Conservation (phyloP, 2,329 filamentous ascomycete genomes). For the Epicoccum sorghinum region DNA sequence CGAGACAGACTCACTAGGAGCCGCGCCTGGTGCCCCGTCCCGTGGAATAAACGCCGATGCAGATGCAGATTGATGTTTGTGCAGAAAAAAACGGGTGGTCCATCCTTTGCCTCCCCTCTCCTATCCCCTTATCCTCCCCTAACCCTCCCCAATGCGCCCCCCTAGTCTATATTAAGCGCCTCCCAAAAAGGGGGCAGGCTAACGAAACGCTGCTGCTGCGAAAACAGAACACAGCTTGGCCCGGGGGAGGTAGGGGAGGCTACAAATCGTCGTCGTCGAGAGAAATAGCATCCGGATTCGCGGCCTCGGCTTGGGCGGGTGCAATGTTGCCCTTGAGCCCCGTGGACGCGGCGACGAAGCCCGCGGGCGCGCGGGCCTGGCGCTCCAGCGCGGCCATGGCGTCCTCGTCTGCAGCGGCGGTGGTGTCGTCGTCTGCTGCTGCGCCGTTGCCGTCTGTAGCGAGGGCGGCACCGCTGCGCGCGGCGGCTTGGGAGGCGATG, state of each 20-base stretch:
- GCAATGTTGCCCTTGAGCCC: slow-evolving; percentile 69
- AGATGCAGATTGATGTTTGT: background rate
- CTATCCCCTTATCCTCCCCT: too few relatives aligned
- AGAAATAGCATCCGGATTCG: slow-evolving; percentile 86
- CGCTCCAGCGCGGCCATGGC: slow-evolving; percentile 90
- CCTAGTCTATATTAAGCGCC: too few relatives aligned
- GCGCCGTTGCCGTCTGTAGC: slow-evolving; percentile 73
- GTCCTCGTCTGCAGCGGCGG: slow-evolving; percentile 65
- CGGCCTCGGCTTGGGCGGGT: slow-evolving; percentile 52
- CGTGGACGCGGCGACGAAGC: slow-evolving; percentile 87
- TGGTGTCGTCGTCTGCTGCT: slow-evolving; percentile 51
- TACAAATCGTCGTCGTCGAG: slow-evolving; percentile 62
- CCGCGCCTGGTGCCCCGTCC: too few relatives aligned
- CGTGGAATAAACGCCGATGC: too few relatives aligned
- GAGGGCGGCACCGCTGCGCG: slow-evolving; percentile 69
- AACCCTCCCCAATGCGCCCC: too few relatives aligned
- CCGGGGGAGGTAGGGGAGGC: too few relatives aligned
- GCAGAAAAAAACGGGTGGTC: too few relatives aligned
- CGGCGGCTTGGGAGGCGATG: slow-evolving; percentile 93
- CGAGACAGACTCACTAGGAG: background rate
- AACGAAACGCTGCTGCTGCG: too few relatives aligned
- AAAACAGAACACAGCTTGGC: too few relatives aligned
- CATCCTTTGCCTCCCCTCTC: too few relatives aligned
- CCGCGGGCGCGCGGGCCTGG: slow-evolving; percentile 84
- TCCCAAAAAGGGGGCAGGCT: too few relatives aligned